Percentiles rank a stretch among this genome's conserved stretches.
Evolutionary conservation across 2,329 filamentous ascomycete genomes (phyloP).

Genomic region (Neodidymelliopsis sp.): DNA sequence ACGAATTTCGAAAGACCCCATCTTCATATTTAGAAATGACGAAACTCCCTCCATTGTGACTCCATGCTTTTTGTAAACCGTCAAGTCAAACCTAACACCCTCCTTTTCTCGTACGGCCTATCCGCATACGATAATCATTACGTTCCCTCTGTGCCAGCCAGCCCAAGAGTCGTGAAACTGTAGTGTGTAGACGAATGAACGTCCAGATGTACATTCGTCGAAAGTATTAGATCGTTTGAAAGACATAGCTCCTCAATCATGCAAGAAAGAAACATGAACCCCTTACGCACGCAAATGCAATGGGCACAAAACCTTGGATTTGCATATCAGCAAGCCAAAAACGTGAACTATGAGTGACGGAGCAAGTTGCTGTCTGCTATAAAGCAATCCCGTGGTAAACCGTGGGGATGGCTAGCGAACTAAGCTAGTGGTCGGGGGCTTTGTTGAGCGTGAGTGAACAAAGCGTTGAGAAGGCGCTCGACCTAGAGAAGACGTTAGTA

Average conservation of each 20-base stretch:
- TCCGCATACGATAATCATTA: constrained; percentile 22
- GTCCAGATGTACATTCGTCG: constrained; percentile 21
- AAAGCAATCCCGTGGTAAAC: constrained; percentile 11
- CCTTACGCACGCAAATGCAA: constrained; percentile 45
- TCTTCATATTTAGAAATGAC: constrained; percentile 21
- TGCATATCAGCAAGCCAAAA: constrained; percentile 23
- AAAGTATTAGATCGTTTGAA: constrained; percentile 26
- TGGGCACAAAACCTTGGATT: constrained; percentile 36
- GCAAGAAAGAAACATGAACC: constrained; percentile 31
- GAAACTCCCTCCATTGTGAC: constrained; percentile 20
- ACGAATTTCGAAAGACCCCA: constrained; percentile 12
- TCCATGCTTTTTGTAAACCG: constrained; percentile 33
- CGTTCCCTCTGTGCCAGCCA: constrained; percentile 36
- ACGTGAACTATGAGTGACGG: constrained; percentile 18
- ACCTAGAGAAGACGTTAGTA: constrained; percentile 45
- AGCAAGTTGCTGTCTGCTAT: neutral
- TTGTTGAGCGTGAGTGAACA: constrained; percentile 56
- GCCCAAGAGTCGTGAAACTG: constrained; percentile 31
- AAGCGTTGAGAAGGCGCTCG: constrained; percentile 55
- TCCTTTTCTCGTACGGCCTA: constrained; percentile 12
- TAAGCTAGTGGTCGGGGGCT: constrained; percentile 53
- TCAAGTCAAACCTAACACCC: constrained; percentile 26
- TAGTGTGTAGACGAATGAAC: constrained; percentile 21
- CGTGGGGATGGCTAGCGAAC: constrained; percentile 13
- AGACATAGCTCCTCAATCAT: constrained; percentile 27